Base-by-base conservation (phyloP, 495 filamentous ascomycete species). In the Aspergillus leporis region DNA sequence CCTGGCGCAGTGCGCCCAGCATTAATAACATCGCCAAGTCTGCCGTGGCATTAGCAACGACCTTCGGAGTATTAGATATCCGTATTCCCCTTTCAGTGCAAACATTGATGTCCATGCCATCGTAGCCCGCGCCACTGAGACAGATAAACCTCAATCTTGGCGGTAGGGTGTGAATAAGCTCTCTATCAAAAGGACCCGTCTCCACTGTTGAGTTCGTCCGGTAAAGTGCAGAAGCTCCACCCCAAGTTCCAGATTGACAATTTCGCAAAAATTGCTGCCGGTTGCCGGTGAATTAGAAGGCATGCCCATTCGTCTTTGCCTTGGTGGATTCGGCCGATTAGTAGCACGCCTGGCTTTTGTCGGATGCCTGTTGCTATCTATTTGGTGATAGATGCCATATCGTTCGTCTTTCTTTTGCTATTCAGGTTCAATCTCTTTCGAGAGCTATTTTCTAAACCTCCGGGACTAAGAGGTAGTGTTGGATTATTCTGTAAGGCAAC, bases 11-110 rank as follows among this genome's bases (percentile, higher is more conserved):
- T 4, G 87, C 84, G 5, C 84, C 85, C 47, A 91, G 70, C 25
- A 90, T 77, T 4, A 90, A 76, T 60, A 86, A 90, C 46, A 90
- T 73, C 52, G 77, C 83, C 19, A 79, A 73, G 65, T 90, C 88
- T 28, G 88, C 87, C 0, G 87, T 90, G 12, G 87, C 83, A 58
- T 87, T 85, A 61, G 89, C 81, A 22, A 89, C 85, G 4, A 84
- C 83, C 0, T 76, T 80, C 30, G 86, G 88, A 5, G 81, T 79
- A 69, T 91, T 90, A 34, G 85, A 87, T 21, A 91, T 83, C 16
- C 65, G 71, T 58, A 92, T 84, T 28, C 67, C 71, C 47, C 74
- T 71, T 7, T 70, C 72, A 3, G 82, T 83, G 70, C 85, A 88
- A 23, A 81, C 81, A 32, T 73, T 62, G 34, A 88, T 73, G 66